Evolutionary conservation across 2,329 filamentous ascomycete species (phyloP), one percentile per base, ranked within the genome.

Genomic region (Aspergillus hiratsukae): DNA sequence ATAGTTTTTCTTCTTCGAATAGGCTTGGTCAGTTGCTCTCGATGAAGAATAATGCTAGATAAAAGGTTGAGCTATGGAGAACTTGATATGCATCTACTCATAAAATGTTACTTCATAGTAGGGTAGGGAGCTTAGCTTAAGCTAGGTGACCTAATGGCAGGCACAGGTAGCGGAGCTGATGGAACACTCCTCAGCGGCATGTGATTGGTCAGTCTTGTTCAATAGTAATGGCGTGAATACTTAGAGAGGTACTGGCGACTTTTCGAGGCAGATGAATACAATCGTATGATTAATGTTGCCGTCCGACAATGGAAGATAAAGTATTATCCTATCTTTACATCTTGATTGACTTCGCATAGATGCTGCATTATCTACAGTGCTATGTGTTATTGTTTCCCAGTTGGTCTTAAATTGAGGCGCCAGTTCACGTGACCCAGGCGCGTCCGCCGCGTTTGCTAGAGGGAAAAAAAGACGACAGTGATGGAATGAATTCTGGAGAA

Each of bases 341-440:
- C n/a, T 6, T 43, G n/a, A 19, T 10, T 19, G 40, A 43, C n/a
- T 5, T 46, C 23, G 1, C 21, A 14, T 46, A 14, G 43, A 50
- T 50, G 31, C 9, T 25, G 48, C 31, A 14, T 46, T 21, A 25
- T 37, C 17, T 14, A 37, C 31, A 17, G 14, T 5, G 31, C 31
- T 37, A 17, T 17, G 31, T 37, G 31, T 37, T 37, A 6, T 37
- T 49, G 37, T 45, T 52, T 52, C 51, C 41, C 29, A n/a, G 25
- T 37, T 41, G 46, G 56, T 50, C 49, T 63, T 64, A 64, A 64
- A 65, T 65, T 65, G 63, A 62, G 56, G 54, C 61, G 58, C 61
- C 55, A 54, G 5, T 7, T 37, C 64, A 66, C 64, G 64, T 66
- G 64, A 65, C 52, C 17, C 29, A 23, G 43, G 58, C 64, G 63